Conservation (phyloP, 306 rosid genomes). For the Fragaria nilgerrensis region DNA sequence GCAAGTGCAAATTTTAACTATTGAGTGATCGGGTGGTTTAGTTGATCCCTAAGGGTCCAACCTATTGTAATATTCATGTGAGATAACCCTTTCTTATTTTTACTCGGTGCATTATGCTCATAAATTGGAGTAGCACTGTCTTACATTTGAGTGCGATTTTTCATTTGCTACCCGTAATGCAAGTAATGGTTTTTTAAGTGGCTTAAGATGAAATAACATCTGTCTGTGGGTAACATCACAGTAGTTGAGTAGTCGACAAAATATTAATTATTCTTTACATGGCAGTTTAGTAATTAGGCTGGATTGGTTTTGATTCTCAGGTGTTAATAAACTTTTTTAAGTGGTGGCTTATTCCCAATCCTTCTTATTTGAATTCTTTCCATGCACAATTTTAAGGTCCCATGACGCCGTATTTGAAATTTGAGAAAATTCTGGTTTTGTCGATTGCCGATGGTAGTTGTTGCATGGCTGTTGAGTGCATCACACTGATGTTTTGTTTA, state of each 20-base stretch:
- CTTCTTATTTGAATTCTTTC: not conserved
- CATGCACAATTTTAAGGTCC: not conserved
- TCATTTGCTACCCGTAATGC: not conserved
- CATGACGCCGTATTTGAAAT: not conserved
- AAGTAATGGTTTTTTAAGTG: not conserved
- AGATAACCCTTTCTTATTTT: not conserved
- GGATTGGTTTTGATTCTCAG: not conserved
- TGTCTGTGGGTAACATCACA: not conserved
- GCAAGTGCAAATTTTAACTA: not conserved
- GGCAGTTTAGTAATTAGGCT: not conserved
- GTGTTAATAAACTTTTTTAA: not conserved
- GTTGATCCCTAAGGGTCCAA: not conserved
- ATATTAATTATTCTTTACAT: not conserved
- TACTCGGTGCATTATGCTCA: not conserved
- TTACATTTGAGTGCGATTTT: not conserved
- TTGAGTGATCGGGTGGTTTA: not conserved
- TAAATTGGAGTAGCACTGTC: not conserved
- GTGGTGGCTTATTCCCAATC: not conserved
- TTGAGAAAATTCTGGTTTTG: conserved; percentile 4
- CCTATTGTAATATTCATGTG: not conserved
- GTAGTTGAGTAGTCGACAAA: not conserved
- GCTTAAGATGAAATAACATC: not conserved
- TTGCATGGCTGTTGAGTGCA: not conserved
- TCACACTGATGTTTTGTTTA: not conserved
- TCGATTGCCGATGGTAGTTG: not conserved